Conservation (phyloP, 345 rosid genomes). For the Hibiscus tridactylites region DNA sequence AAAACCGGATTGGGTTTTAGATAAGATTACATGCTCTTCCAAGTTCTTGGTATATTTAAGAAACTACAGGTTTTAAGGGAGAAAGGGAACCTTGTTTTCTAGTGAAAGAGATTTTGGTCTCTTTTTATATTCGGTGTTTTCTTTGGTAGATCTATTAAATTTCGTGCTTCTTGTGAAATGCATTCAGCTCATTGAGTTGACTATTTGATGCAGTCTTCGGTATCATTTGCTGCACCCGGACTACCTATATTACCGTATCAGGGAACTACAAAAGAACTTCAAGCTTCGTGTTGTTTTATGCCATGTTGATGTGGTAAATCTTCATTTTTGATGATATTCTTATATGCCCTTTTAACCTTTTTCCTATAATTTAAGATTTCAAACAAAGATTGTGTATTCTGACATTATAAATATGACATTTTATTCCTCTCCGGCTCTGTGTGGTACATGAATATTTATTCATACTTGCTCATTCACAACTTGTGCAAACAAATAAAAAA, state of each 20-base stretch:
- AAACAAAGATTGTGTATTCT: neutral
- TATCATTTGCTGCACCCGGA: conserved; percentile 93
- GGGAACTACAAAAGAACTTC: conserved; percentile 82
- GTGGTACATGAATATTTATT: neutral
- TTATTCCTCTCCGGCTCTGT: neutral
- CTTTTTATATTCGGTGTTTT: neutral
- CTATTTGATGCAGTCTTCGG: conserved; percentile 52
- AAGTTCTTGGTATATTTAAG: neutral
- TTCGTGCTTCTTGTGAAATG: neutral
- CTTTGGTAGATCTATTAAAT: neutral
- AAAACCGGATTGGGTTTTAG: neutral
- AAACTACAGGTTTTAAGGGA: neutral
- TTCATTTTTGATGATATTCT: conserved; percentile 2
- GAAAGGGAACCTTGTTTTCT: neutral
- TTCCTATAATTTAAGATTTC: neutral
- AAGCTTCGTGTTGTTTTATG: conserved; percentile 82
- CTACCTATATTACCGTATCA: conserved; percentile 79
- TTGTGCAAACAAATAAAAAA: neutral
- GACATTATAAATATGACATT: neutral
- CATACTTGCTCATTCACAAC: neutral
- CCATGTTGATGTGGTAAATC: conserved; percentile 85
- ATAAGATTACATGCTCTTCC: neutral
- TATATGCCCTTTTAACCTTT: neutral
- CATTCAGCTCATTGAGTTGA: neutral
- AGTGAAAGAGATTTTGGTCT: neutral